Evolutionary conservation across 1,284 basidiomycete genomes (phyloP).

Genomic region (Coniophora puteana): DNA sequence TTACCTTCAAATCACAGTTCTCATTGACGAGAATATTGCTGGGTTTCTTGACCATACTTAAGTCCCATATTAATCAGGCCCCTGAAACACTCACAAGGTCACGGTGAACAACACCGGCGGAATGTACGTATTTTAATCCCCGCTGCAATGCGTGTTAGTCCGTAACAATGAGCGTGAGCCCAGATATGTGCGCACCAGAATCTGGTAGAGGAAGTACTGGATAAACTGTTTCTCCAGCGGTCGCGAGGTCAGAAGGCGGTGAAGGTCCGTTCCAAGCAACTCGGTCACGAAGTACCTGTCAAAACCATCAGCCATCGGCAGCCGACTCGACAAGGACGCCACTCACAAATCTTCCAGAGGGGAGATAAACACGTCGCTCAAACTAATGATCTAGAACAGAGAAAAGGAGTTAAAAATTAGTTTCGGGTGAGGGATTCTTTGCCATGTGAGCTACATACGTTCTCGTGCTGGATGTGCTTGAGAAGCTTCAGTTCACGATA

Average conservation of each 20-base stretch:
- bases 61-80: constrained; percentile 8
- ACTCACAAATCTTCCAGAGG: constrained; percentile 93
- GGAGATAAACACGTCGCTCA: constrained; percentile 99
- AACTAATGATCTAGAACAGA: constrained; percentile 83
- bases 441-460: constrained; percentile 48
- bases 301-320: constrained; percentile 5
- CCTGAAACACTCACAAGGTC: constrained; percentile 65
- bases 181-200: constrained; percentile 61
- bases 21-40: constrained; percentile 99
- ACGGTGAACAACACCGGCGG: constrained; percentile 97
- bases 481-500: constrained; percentile 98
- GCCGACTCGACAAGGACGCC: constrained; percentile 4
- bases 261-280: constrained; percentile 95
- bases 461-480: constrained; percentile 99
- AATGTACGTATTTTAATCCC: constrained; percentile 99
- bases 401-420: constrained; percentile 7
- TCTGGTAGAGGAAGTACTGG: constrained; percentile 99
- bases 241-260: constrained; percentile 93
- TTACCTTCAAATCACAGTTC: constrained; percentile 93
- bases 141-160: constrained; percentile 49
- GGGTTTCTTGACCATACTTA: constrained; percentile 68
- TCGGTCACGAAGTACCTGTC: constrained; percentile 98
- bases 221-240: constrained; percentile 99
- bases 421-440: not conserved
- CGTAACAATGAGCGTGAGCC: constrained; percentile 1